Base-by-base conservation (phyloP, 192 early-diverging fungal genomes). In the Rhizophagus clarus region DNA sequence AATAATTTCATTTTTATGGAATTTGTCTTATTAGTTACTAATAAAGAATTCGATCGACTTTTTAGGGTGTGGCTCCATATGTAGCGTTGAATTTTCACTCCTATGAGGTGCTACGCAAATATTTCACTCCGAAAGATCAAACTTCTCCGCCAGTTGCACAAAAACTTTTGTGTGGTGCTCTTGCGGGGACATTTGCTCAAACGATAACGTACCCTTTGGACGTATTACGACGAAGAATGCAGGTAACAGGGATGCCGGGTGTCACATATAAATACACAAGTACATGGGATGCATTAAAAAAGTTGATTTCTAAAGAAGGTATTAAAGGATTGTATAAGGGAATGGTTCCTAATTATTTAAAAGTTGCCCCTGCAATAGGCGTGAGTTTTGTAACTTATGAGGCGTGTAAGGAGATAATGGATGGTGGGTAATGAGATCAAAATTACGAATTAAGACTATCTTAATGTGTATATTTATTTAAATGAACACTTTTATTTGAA, bases 301-400 rank as follows among this genome's bases (percentile, higher is more conserved):
- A 85, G 63, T 88, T 85, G 42, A 72, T 85, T 24, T 72, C 72
- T 28, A 77, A 90, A 29, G 95, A 95, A 73, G 95, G 95, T 62
- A 72, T 92, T 8, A 82, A 85, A 17, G 93, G 93, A 11, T 82
- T 94, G 31, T 95, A 94, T 82, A 90, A 90, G 56, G 95, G 95
- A 29, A 87, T 95, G 81, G 84, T 94, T 51, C 93, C 95, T 29
- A 96, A 96, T 81, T 93, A 95, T 81, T 81, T 96, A 42, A 96
- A 96, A 81, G 93, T 96, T 4, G 94, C 92, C 0, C 95, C 95
- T 24, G 95, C 94, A 15, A 95, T 94, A 66, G 92, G 92, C 76
- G 92, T 96, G 51, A 93, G 92, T 66, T 94, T 96, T 85, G 91
- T 91, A 80, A 91, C 93, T 17, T 95, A 96, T 68, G 95, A 96